Conservation (phyloP, 1,284 basidiomycete genomes). For the Cryptococcus sp. region DNA sequence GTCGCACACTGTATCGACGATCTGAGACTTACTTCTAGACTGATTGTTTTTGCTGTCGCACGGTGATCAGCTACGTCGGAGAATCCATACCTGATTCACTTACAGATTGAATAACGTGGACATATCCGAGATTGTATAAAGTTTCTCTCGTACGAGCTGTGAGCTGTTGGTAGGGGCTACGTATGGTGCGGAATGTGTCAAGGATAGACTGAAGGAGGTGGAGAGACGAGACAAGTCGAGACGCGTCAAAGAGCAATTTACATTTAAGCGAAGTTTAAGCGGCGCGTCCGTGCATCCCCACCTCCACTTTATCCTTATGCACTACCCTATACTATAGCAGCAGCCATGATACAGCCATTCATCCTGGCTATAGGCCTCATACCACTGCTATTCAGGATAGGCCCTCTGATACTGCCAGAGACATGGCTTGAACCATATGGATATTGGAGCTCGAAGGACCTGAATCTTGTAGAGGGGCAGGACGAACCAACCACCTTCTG, state of each 20-base stretch:
- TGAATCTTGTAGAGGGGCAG: conserved; percentile 19
- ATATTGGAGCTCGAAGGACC: conserved; percentile 23
- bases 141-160: neutral
- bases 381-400: conserved; percentile 27
- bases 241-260: conserved; percentile 7
- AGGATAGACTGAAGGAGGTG: no score
- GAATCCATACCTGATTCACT: conserved; percentile 3
- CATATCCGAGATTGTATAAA: conserved; percentile 17
- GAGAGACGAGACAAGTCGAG: conserved; percentile 6
- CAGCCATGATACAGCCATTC: neutral
- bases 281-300: neutral
- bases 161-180: neutral
- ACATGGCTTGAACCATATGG: conserved; percentile 32
- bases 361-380: conserved; percentile 20
- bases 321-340: neutral
- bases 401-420: conserved; percentile 20
- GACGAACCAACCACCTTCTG: conserved; percentile 17
- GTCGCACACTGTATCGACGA: neutral
- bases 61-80: conserved; percentile 13
- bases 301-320: neutral
- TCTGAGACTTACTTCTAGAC: conserved; percentile 31
- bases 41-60: conserved; percentile 35
- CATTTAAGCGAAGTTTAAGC: neutral
- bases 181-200: no score
- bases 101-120: conserved; percentile 42